Conservation (phyloP, 306 rosid genomes). For the Macrotyloma uniflorum region DNA sequence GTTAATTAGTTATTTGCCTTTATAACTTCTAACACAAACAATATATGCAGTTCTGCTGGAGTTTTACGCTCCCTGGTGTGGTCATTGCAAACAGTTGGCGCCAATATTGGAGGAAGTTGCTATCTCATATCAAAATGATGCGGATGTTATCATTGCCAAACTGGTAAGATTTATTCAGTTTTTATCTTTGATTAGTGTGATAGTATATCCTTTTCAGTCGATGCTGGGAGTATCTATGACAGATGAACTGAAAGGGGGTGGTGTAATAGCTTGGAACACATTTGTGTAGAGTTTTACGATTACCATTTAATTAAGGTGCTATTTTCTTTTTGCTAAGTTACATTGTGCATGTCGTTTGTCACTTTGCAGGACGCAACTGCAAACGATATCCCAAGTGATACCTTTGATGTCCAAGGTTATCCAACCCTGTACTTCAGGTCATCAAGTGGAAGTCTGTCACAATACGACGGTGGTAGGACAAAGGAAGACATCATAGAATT, state of each 20-base stretch:
- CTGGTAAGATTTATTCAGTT: slow-evolving; percentile 54
- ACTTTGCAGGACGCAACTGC: slow-evolving; percentile 83
- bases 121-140: slow-evolving; percentile 64
- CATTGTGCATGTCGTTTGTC: neutral
- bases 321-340: neutral
- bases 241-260: neutral
- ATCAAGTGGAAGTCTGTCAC: slow-evolving; percentile 68
- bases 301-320: neutral
- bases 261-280: neutral
- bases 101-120: slow-evolving; percentile 96
- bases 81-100: slow-evolving; percentile 90
- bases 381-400: slow-evolving; percentile 66
- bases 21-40: slow-evolving; percentile 11
- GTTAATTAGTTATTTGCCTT: neutral
- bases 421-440: slow-evolving; percentile 82
- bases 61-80: slow-evolving; percentile 98
- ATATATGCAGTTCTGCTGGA: slow-evolving; percentile 73
- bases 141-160: slow-evolving; percentile 77
- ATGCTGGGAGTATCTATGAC: neutral
- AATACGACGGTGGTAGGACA: slow-evolving; percentile 63
- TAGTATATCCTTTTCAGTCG: neutral
- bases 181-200: neutral
- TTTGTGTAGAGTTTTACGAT: neutral
- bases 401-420: slow-evolving; percentile 77
- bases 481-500: slow-evolving; percentile 75